These are phyloP conservation scores for Coemansia sp. DNA, from an alignment of 192 early-diverging fungal genomes.

Conservation along the genomic window DNA sequence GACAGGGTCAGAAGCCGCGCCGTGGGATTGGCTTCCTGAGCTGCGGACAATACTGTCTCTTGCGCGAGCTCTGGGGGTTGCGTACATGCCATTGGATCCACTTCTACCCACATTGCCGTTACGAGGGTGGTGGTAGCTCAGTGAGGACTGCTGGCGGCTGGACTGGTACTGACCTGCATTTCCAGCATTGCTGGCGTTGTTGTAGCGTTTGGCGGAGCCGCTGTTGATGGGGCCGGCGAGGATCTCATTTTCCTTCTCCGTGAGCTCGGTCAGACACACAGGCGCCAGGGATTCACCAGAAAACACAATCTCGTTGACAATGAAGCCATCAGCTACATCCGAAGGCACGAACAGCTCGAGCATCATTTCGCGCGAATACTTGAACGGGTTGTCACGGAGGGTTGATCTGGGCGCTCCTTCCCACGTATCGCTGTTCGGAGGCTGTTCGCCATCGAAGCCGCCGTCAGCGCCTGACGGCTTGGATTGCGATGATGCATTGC, in stretches of 20 bases:
- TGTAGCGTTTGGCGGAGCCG: constrained; percentile 54
- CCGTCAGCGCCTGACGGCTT: constrained; percentile 13
- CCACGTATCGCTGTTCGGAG: neutral
- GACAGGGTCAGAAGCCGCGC: neutral
- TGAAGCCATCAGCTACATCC: constrained; percentile 64
- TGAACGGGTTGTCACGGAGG: constrained; percentile 52
- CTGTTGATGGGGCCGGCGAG: constrained; percentile 57
- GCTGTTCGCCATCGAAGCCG: constrained; percentile 12
- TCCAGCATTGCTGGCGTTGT: constrained; percentile 20
- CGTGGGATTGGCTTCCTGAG: neutral
- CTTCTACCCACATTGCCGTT: constrained; percentile 19
- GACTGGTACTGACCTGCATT: constrained; percentile 3
- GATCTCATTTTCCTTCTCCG: constrained; percentile 66
- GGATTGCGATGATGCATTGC: constrained; percentile 36
- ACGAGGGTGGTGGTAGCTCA: constrained; percentile 24
- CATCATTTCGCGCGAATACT: constrained; percentile 78
- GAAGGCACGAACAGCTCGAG: constrained; percentile 68
- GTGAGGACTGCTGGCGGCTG: constrained; percentile 8
- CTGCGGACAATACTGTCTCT: constrained; percentile 6
- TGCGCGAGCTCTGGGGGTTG: neutral
- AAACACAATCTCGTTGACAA: constrained; percentile 67
- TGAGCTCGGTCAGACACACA: constrained; percentile 59
- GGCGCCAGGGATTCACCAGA: constrained; percentile 63
- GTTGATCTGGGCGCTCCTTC: neutral
- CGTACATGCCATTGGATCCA: constrained; percentile 15